Base-by-base conservation (phyloP, 257 asterid genomes). In the Orobanche coerulescens region DNA sequence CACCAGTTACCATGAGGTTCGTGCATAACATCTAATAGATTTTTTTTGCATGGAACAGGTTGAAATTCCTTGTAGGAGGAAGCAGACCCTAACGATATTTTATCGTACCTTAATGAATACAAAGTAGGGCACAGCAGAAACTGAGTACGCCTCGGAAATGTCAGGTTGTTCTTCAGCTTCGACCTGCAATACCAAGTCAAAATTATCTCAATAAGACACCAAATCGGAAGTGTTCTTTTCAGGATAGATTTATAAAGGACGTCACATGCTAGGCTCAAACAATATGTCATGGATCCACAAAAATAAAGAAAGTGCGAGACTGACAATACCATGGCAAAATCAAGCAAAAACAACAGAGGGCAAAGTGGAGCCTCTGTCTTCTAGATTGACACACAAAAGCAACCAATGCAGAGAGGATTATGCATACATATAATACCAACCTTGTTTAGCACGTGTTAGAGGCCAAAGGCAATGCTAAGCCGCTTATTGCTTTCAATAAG, bases 81-180 rank as follows among this genome's bases (percentile, higher is more conserved):
- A 15, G 51, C 26, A 15, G 46, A 59, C 9, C 51, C 19, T 22
- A 56, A 61, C 10, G 44, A 64, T 14, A 64, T 13, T 58, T 37
- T 4, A 11, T 24, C 12, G 46, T 78, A 92, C 97, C 98, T 89
- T 89, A 63, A 87, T 78, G 85, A 93, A 86, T 31, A 89, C 94
- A 66, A 93, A 93, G 69, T 34, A 93, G 22, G 98, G 97, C 19
- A 93, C 96, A 19, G 96, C 96, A 68, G 97, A 79, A 60, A 93
- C 94, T 1, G 91, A 74, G 78, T 84, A 76, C 6, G 82, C 83
- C 79, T 89, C 99, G 48, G 96, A 89, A 55, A 93, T 84, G 61
- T 86, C 96, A 22, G 97, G 95, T 59, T 93, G 97, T 67, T 86
- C 98, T 76, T 93, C 99, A 70, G 99, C 99, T 84, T 89, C 97